Percentiles rank a stretch among this genome's conserved stretches.
Evolutionary conservation across 1,139 yeast genomes (phyloP).

Genomic region (Candida pseudoviswanathii): DNA sequence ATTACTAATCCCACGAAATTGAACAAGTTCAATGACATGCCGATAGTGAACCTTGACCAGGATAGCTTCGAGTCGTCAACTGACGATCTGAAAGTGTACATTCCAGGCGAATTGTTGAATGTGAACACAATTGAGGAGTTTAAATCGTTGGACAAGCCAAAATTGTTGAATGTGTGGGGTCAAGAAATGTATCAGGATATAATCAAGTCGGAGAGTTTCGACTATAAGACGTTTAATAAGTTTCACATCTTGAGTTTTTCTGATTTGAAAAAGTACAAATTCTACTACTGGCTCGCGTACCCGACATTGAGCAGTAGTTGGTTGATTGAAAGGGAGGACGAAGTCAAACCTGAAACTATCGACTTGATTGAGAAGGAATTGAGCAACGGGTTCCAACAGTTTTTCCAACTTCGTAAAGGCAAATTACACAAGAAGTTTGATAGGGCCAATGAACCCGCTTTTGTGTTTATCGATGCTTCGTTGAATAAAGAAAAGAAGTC

Average conservation of each 20-base stretch:
- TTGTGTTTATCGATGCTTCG: slow-evolving; percentile 68
- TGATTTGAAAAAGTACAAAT: slow-evolving; percentile 85
- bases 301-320: slow-evolving; percentile 61
- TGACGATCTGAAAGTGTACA: slow-evolving; percentile 16
- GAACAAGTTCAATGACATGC: slow-evolving; percentile 45
- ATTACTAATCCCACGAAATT: slow-evolving; percentile 32
- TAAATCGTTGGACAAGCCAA: slow-evolving; percentile 62
- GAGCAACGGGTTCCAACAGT: slow-evolving; percentile 12
- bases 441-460: slow-evolving; percentile 16
- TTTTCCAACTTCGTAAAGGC: slow-evolving; percentile 17
- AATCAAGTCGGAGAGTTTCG: slow-evolving; percentile 13
- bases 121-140: slow-evolving; percentile 87
- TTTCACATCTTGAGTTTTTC: slow-evolving; percentile 74
- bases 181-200: slow-evolving; percentile 21
- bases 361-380: slow-evolving; percentile 6
- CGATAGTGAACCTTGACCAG: slow-evolving; percentile 39
- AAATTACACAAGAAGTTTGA: slow-evolving; percentile 8
- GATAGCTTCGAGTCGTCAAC: slow-evolving; percentile 38
- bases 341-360: slow-evolving; percentile 8
- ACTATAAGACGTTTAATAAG: slow-evolving; percentile 23
- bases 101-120: slow-evolving; percentile 47
- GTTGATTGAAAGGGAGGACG: slow-evolving; percentile 22
- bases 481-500: slow-evolving; percentile 45
- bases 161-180: slow-evolving; percentile 53
- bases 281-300: slow-evolving; percentile 86